phyloP scores from a whole-genome alignment of 345 rosid species.

The Dimocarpus longan region DNA sequence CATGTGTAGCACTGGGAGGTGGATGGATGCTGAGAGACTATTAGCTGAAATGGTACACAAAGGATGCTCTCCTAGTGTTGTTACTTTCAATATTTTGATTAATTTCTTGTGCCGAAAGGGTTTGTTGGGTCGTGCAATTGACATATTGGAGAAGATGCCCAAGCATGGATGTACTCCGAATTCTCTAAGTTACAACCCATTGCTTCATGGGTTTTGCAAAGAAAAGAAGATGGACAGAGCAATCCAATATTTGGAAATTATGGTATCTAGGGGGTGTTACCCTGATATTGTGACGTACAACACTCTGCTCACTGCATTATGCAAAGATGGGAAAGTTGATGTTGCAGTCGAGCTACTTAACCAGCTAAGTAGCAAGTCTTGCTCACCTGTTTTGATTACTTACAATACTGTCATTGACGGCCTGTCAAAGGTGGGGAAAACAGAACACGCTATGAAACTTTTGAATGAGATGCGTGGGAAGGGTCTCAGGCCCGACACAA shows the following conservation, averaged over 20 bases:
- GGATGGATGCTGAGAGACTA: constrained; percentile 87
- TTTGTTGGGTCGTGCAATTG: constrained; percentile 77
- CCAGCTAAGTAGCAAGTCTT: constrained; percentile 76
- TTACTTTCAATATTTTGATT: constrained; percentile 88
- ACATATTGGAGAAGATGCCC: constrained; percentile 84
- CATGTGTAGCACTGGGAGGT: constrained; percentile 82
- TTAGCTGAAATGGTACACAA: constrained; percentile 70
- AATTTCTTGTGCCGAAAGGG: constrained; percentile 85
- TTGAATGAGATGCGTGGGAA: constrained; percentile 74
- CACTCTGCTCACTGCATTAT: constrained; percentile 77
- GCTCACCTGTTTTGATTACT: constrained; percentile 76
- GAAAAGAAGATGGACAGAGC: constrained; percentile 90
- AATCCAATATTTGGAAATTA: constrained; percentile 72
- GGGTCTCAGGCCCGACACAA: constrained; percentile 74
- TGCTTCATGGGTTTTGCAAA: constrained; percentile 87
- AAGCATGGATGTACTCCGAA: constrained; percentile 76
- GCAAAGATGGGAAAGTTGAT: constrained; percentile 87
- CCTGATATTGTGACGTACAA: constrained; percentile 95
- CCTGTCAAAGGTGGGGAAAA: constrained; percentile 77
- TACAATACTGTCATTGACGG: constrained; percentile 90
- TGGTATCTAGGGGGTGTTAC: constrained; percentile 86
- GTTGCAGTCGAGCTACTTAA: constrained; percentile 83
- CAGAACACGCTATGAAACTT: constrained; percentile 66
- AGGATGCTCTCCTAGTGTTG: constrained; percentile 87
- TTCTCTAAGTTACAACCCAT: constrained; percentile 76